These are phyloP conservation scores for Candida chilensis DNA, from an alignment of 805 yeast genomes.

Conservation along the genomic window DNA sequence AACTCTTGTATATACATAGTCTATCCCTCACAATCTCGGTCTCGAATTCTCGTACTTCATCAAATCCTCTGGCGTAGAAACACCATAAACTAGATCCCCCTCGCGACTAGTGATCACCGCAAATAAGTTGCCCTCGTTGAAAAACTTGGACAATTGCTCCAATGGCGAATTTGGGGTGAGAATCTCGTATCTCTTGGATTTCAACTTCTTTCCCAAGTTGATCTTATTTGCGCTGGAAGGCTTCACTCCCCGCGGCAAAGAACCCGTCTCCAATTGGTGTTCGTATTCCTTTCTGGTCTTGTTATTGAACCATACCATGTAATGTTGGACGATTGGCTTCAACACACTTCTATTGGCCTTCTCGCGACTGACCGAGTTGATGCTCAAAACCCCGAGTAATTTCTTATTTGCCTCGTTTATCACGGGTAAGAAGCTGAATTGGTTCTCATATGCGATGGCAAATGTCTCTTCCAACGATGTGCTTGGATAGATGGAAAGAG, in stretches of 20 bases:
- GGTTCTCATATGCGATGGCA: constrained; percentile 46
- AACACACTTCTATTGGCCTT: constrained; percentile 12
- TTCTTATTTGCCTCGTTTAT: constrained; percentile 34
- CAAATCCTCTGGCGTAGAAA: constrained; percentile 43
- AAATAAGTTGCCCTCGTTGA: constrained; percentile 37
- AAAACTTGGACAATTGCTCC: constrained; percentile 42
- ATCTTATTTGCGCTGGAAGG: constrained; percentile 3
- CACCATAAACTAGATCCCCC: constrained; percentile 47
- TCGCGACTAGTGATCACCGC: constrained; percentile 49
- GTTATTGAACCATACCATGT: constrained; percentile 35
- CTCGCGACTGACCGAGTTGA: constrained; percentile 26
- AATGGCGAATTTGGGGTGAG: constrained; percentile 48
- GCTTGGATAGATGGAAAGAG: constrained; percentile 40
- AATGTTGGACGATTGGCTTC: constrained; percentile 17
- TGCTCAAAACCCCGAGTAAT: constrained; percentile 40
- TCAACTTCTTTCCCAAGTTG: constrained; percentile 14
- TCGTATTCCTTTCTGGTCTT: constrained; percentile 9
- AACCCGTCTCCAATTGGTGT: constrained; percentile 1
- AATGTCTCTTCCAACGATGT: constrained; percentile 39
- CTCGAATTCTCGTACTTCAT: constrained; percentile 29
- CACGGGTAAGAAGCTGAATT: constrained; percentile 46
- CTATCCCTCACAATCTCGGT: constrained; percentile 33
- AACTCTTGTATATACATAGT: no score
- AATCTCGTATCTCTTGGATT: constrained; percentile 22
- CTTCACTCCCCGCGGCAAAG: no score